A percentile compares a stretch with the other conserved stretches of the same genome.
Conservation (phyloP, 2,329 filamentous ascomycete species). For the Coniochaeta pulveracea region DNA sequence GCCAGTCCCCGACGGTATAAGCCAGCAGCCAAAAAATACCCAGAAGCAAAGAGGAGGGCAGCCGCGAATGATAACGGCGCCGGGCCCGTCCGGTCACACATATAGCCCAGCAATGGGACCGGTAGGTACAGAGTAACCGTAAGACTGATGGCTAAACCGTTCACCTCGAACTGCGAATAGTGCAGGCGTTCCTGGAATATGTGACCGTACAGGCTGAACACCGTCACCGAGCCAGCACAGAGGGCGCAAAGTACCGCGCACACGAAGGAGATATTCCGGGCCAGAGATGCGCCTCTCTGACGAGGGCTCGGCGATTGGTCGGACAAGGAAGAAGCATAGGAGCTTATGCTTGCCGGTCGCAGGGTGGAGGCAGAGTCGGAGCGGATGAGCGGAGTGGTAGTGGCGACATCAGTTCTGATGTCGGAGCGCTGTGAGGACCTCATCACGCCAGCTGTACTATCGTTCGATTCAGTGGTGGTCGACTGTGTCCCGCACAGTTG, state of each 20-base stretch:
- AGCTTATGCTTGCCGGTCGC: too few species aligned
- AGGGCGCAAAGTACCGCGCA: conserved; percentile 48
- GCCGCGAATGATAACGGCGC: conserved; percentile 64
- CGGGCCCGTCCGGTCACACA: conserved; percentile 83
- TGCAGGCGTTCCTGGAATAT: conserved; percentile 76
- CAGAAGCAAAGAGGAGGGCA: conserved; percentile 61
- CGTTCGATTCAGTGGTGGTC: too few species aligned
- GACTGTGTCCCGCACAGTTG: too few species aligned
- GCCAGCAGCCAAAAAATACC: conserved; percentile 74
- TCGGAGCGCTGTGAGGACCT: too few species aligned
- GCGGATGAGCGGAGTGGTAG: too few species aligned
- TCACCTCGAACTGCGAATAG: conserved; percentile 88
- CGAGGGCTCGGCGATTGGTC: conserved; percentile 7
- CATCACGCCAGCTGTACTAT: too few species aligned
- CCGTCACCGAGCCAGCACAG: conserved; percentile 83
- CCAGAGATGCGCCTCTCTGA: conserved; percentile 15
- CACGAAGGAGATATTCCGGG: conserved; percentile 37
- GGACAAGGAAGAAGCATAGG: conserved; percentile 12
- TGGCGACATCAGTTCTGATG: too few species aligned
- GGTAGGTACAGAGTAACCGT: conserved; percentile 79
- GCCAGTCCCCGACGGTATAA: conserved; percentile 49
- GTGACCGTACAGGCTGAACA: conserved; percentile 89
- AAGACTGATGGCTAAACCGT: conserved; percentile 32
- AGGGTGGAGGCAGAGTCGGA: too few species aligned
- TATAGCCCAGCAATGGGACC: conserved; percentile 80